phyloP scores from a whole-genome alignment of 129 eudicot species.

The sunflower (Helianthus annuus) region DNA sequence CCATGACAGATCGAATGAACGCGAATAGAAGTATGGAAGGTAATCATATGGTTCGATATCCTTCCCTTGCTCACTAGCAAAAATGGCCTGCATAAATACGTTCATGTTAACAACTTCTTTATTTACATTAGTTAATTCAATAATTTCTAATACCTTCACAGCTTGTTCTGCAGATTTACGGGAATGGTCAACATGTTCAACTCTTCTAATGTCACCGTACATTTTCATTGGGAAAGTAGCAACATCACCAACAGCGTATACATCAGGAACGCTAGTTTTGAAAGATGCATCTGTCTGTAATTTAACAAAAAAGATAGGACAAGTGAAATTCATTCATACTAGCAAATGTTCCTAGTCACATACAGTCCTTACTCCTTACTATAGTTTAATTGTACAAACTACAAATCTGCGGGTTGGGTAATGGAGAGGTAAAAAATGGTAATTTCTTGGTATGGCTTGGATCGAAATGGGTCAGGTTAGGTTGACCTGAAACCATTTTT shows the following conservation, averaged over 20 bases:
- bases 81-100: constrained; percentile 63
- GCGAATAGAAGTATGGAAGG: constrained; percentile 96
- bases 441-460: neutral
- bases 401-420: neutral
- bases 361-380: neutral
- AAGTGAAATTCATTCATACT: neutral
- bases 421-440: neutral
- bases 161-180: constrained; percentile 99
- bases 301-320: constrained; percentile 18
- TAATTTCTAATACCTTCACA: constrained; percentile 59
- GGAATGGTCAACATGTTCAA: constrained; percentile 97
- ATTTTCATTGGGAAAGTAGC: constrained; percentile 96
- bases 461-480: neutral
- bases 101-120: neutral
- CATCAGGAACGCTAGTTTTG: constrained; percentile 82
- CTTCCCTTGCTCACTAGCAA: constrained; percentile 74
- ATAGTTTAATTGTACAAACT: neutral
- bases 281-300: constrained; percentile 94
- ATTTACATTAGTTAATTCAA: neutral
- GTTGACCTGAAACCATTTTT: neutral
- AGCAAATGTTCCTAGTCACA: constrained; percentile 1
- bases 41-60: constrained; percentile 75
- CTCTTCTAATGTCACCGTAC: constrained; percentile 83
- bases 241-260: constrained; percentile 98
- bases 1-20: constrained; percentile 95